Evolutionary conservation across 2,329 filamentous ascomycete species (phyloP).

Genomic region (Sarocladium brachiariae): DNA sequence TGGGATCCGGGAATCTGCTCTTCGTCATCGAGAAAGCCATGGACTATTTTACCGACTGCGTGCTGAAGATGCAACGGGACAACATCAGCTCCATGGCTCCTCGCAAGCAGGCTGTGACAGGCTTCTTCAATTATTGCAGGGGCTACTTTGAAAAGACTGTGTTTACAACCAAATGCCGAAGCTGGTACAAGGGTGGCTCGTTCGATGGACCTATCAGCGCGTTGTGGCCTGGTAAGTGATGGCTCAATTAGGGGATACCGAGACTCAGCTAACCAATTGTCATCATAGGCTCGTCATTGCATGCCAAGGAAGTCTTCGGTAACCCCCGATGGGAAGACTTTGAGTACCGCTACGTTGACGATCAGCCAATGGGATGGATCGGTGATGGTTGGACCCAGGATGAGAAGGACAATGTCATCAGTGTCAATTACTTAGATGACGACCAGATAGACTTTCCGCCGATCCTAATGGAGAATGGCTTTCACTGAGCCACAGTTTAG

Average conservation of each 20-base stretch:
- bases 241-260: neutral
- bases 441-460: conserved; percentile 5
- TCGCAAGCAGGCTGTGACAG: conserved; percentile 37
- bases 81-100: conserved; percentile 37
- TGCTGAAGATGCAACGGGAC: conserved; percentile 39
- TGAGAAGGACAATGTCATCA: conserved; percentile 4
- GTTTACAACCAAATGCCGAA: conserved; percentile 32
- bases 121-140: conserved; percentile 39
- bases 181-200: conserved; percentile 41
- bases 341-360: conserved; percentile 4
- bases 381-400: conserved; percentile 3
- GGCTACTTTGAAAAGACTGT: conserved; percentile 35
- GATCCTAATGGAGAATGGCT: too few relatives aligned
- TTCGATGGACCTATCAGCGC: conserved; percentile 37
- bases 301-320: conserved; percentile 1
- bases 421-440: conserved; percentile 4
- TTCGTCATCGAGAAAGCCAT: conserved; percentile 38
- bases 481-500: too few relatives aligned
- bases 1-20: conserved; percentile 32
- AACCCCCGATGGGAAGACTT: conserved; percentile 4
- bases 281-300: conserved; percentile 4
- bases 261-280: neutral
- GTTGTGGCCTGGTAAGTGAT: conserved; percentile 30
- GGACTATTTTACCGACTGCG: conserved; percentile 42
- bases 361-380: neutral